These are phyloP conservation scores for Acorus gramineus DNA, from an alignment of 106 monocot species.

Conservation along the genomic window DNA sequence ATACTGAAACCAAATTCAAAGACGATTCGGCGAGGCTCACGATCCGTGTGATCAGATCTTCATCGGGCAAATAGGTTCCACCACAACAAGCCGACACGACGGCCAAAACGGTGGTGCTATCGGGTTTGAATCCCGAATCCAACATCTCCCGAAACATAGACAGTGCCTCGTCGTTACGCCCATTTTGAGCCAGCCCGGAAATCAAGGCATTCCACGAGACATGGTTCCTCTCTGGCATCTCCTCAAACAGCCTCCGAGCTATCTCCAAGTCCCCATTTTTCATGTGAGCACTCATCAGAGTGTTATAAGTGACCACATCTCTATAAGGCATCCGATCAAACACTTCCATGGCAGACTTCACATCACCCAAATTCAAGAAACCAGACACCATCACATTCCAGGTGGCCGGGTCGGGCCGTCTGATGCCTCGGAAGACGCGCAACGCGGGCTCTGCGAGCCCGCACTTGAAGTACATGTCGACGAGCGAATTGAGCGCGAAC, in stretches of 20 bases:
- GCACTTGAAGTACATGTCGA: slow-evolving; percentile 35
- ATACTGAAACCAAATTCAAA: slow-evolving; percentile 28
- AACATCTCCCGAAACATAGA: slow-evolving; percentile 32
- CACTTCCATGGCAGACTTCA: slow-evolving; percentile 4
- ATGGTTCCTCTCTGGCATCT: slow-evolving; percentile 29
- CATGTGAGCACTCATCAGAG: slow-evolving; percentile 21
- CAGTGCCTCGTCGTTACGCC: slow-evolving; percentile 19
- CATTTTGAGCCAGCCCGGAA: slow-evolving; percentile 32
- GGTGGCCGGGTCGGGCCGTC: slow-evolving; percentile 19
- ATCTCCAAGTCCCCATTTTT: slow-evolving; percentile 10
- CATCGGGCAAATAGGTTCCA: not conserved
- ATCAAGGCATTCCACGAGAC: slow-evolving; percentile 42
- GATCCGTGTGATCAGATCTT: slow-evolving; percentile 16
- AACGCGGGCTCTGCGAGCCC: slow-evolving; percentile 4
- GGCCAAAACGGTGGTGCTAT: slow-evolving; percentile 20
- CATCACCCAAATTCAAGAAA: slow-evolving; percentile 9
- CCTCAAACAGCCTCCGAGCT: slow-evolving; percentile 19
- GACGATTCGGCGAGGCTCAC: slow-evolving; percentile 3
- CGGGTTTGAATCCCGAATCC: slow-evolving; percentile 12
- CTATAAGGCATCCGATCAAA: slow-evolving; percentile 30
- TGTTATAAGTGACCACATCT: slow-evolving; percentile 32
- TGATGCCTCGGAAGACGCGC: slow-evolving; percentile 23
- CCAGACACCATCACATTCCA: slow-evolving; percentile 43
- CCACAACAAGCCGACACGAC: slow-evolving; percentile 25
- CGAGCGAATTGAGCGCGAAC: slow-evolving; percentile 37